phyloP scores from a whole-genome alignment of 75 land plant species.

The Pinus albicaulis region DNA sequence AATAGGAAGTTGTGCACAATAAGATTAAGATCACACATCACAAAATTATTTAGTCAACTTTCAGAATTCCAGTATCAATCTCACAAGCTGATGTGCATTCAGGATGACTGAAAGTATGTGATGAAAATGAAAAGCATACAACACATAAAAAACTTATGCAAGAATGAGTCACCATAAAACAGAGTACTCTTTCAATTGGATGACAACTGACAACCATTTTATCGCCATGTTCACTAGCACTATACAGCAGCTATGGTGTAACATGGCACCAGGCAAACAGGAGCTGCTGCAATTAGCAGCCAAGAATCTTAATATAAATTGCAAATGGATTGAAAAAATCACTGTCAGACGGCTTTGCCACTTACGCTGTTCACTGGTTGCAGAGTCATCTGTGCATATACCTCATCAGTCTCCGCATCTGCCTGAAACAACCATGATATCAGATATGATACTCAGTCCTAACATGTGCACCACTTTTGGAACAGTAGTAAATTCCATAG shows the following conservation, averaged over 20 bases:
- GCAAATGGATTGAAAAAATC: background rate
- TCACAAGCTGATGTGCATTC: background rate
- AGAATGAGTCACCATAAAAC: background rate
- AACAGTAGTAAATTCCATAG: background rate
- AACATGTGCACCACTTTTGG: background rate
- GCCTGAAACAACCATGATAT: conserved; percentile 46
- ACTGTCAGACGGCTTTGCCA: background rate
- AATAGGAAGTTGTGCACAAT: too few relatives aligned
- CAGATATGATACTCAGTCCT: background rate
- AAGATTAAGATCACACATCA: too few relatives aligned
- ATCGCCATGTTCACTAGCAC: background rate
- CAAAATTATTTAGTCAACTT: background rate
- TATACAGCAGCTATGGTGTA: background rate
- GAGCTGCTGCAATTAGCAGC: background rate
- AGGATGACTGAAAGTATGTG: background rate
- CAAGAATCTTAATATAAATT: background rate
- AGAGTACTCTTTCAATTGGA: background rate
- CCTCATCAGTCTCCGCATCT: conserved; percentile 96
- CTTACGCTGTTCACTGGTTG: conserved; percentile 91
- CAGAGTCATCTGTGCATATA: conserved; percentile 97
- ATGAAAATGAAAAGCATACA: background rate
- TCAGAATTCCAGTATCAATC: background rate
- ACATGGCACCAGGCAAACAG: background rate
- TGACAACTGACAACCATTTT: background rate
- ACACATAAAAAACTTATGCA: background rate